Evolutionary conservation across 2,329 filamentous ascomycete genomes (phyloP), one percentile per base, ranked within the genome.

Genomic region (Aureobasidium sp.): DNA sequence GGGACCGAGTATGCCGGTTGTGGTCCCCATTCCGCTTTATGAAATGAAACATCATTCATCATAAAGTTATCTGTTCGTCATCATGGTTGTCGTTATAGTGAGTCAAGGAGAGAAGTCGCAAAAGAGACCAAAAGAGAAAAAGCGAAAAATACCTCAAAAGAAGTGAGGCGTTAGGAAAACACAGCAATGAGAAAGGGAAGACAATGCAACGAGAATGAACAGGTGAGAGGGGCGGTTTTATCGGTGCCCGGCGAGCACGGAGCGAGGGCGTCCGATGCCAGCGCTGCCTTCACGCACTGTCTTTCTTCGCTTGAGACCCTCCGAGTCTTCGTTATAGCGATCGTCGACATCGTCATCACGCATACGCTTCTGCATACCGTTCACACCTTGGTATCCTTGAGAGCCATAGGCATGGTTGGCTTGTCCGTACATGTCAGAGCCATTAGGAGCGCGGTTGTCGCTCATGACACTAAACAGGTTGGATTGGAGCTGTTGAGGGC

Each of bases 401-500:
- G 87, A 83, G 44, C 71, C 69, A 3, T 65, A 64, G 48, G 69
- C 70, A 51, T 71, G 71, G 11, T 67, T 68, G 67, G 95, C 90
- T 55, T 82, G 82, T 22, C 82, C 77, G 39, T 72, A 71, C n/a
- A 70, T 66, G 14, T 84, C 75, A 34, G 80, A 82, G n/a, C 87
- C 87, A 67, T 90, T 90, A 20, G 83, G 78, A 12, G 84, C 75
- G 29, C 90, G 84, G 64, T 90, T 88, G 71, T 90, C 91, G 73
- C 88, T 92, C 78, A 96, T 91, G 65, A 95, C 88, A 74, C 87
- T 95, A 80, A 96, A 96, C 56, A 96, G 79, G 71, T 86, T 95
- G 0, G 89, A 87, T 3, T 88, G 82, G 64, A 86, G 80, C 47
- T 79, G 78, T 62, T 81, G 78, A 9, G 83, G 80, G 45, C 91